Percentiles rank a stretch among this genome's conserved stretches.
Evolutionary conservation across 495 filamentous ascomycete species (phyloP).

Genomic region (Venustampulla echinocandica): DNA sequence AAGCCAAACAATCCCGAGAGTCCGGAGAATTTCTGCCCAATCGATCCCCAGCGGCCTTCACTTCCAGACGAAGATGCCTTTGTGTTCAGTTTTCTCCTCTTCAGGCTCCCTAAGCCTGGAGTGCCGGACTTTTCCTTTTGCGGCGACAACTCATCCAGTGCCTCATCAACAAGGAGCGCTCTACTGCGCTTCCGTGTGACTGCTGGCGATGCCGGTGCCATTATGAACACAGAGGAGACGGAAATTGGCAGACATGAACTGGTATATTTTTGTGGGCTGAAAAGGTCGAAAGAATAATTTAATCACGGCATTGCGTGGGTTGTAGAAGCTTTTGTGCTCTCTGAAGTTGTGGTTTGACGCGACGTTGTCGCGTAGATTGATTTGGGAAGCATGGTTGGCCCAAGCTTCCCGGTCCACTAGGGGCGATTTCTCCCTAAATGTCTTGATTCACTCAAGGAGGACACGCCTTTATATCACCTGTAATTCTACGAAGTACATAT

Average conservation of each 20-base stretch:
- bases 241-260: neutral
- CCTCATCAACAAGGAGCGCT: slow-evolving; percentile 3
- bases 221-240: neutral
- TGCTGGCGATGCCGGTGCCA: neutral
- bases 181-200: slow-evolving; percentile 11
- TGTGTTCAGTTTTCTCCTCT: slow-evolving; percentile 15
- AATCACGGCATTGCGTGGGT: too few species aligned
- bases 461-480: too few species aligned
- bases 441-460: too few species aligned
- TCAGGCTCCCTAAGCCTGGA: slow-evolving; percentile 5
- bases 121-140: neutral
- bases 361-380: too few species aligned
- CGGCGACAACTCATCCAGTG: slow-evolving; percentile 5
- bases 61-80: slow-evolving; percentile 5
- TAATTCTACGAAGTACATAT: too few species aligned
- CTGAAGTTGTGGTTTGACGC: too few species aligned
- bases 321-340: too few species aligned
- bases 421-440: too few species aligned
- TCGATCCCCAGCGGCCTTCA: neutral
- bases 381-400: too few species aligned
- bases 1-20: slow-evolving; percentile 1
- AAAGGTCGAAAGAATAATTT: too few species aligned
- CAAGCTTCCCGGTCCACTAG: too few species aligned
- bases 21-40: neutral
- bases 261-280: too few species aligned